Evolutionary conservation across 2,329 filamentous ascomycete species (phyloP), one percentile per base, ranked within the genome.

Genomic region (Graphiopsis chlorocephala): DNA sequence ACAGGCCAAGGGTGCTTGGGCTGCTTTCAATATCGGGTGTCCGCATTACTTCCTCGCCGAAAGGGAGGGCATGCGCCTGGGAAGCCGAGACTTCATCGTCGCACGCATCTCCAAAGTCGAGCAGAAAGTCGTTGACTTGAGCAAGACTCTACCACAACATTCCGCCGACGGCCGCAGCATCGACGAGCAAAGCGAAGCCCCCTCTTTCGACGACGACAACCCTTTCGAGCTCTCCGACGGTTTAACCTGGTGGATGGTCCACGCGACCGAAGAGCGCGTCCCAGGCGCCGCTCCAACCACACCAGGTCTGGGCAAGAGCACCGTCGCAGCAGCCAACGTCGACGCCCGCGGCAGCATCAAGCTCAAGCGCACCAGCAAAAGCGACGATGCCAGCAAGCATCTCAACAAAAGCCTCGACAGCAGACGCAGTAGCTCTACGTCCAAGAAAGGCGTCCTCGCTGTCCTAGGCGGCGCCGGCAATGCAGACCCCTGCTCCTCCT

Each of bases 41-140:
- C 95, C 95, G 10, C 95, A 99, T 76, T 98, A 95, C 80, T 99
- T 99, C 80, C 84, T 99, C 2, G 90, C 93, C 38, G 95, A 99
- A 77, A 91, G 96, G 75, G 94, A 98, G 71, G 85, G 85, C 1
- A 96, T 99, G 78, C 89, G 92, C 66, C 82, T 99, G 6, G 87
- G 89, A 31, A 89, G 88, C 56, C 86, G 94, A 38, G 95, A 99
- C 75, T 99, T 95, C 93, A 87, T 99, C n/a, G 89, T 99, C 8
- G 95, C 95, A 10, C 89, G 95, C 17, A 98, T 99, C 65, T 88
- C 88, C 14, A 92, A 92, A 68, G 88, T 98, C 25, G 92, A 98
- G 79, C 92, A 97, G 76, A 90, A 93, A 3, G 90, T 98, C 3
- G 95, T 99, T 0, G 93, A 99, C 76, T 82, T 98, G 6, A 95